phyloP scores from a whole-genome alignment of 768 basidiomycete genomes.

The Xerocomellus amylosporus region DNA sequence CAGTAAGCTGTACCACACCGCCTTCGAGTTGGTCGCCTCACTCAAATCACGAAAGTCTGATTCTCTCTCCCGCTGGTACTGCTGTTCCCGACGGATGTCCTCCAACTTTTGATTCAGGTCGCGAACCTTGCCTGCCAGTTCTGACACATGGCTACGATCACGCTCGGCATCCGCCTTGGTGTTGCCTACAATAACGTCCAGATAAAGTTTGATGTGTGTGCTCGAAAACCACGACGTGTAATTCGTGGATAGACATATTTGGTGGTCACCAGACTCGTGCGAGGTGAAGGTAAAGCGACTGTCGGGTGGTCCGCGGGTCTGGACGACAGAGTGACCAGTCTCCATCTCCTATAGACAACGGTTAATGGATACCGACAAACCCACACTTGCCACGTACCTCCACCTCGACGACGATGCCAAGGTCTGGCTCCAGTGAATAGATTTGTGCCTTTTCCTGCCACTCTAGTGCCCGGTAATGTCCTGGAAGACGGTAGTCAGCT shows the following conservation, averaged over 20 bases:
- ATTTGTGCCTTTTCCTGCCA: conserved; percentile 73
- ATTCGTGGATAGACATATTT: conserved; percentile 93
- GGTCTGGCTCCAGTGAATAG: conserved; percentile 68
- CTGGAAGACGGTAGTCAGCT: conserved; percentile 39
- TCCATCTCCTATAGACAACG: conserved; percentile 69
- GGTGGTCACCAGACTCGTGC: conserved; percentile 94
- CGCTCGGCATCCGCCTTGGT: conserved; percentile 85
- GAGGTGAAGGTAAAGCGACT: conserved; percentile 98
- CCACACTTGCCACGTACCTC: conserved; percentile 52
- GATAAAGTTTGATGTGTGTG: conserved; percentile 90
- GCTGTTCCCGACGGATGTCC: conserved; percentile 92
- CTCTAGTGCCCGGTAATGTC: conserved; percentile 89
- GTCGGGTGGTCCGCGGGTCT: conserved; percentile 85
- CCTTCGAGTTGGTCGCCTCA: conserved; percentile 85
- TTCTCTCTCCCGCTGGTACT: conserved; percentile 96
- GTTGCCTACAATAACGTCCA: conserved; percentile 90
- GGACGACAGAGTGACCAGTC: conserved; percentile 75
- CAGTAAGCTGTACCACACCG: conserved; percentile 90
- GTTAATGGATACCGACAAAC: neutral
- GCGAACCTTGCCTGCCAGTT: conserved; percentile 77
- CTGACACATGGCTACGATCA: conserved; percentile 81
- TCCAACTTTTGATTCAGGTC: conserved; percentile 93
- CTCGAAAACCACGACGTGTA: conserved; percentile 85
- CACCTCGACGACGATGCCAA: conserved; percentile 90
- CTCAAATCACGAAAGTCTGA: conserved; percentile 84